Evolutionary conservation across 116 monocot genomes (phyloP).

Genomic region (Dioscorea cayenensis): DNA sequence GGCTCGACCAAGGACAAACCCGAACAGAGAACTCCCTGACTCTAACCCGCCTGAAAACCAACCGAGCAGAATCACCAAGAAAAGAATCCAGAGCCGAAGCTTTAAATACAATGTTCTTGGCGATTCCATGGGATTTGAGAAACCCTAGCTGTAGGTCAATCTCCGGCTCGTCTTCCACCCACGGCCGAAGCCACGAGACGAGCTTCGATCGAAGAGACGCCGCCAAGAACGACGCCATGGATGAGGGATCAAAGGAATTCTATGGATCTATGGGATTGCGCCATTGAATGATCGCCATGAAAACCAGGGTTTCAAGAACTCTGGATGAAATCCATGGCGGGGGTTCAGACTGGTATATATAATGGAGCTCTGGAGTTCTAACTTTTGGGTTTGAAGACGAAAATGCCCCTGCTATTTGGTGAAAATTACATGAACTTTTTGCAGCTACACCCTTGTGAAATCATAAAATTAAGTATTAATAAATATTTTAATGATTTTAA

Average conservation of each 20-base stretch:
- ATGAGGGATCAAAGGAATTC: background rate
- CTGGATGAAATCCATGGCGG: too few species aligned
- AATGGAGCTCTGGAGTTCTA: too few species aligned
- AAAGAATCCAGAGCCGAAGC: constrained; percentile 32
- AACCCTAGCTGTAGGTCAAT: constrained; percentile 50
- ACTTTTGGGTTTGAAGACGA: too few species aligned
- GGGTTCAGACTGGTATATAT: too few species aligned
- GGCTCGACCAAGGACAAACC: constrained; percentile 52
- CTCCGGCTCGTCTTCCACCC: constrained; percentile 54
- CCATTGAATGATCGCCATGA: too few species aligned
- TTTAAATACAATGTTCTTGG: constrained; percentile 39
- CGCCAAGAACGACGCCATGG: constrained; percentile 22
- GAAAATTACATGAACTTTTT: too few species aligned
- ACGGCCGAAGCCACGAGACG: constrained; percentile 48
- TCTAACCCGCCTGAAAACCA: constrained; percentile 28
- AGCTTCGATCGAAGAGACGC: constrained; percentile 33
- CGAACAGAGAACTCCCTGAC: constrained; percentile 35
- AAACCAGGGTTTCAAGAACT: too few species aligned
- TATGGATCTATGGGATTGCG: too few species aligned
- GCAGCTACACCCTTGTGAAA: too few species aligned
- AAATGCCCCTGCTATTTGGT: too few species aligned
- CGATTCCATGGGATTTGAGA: constrained; percentile 17
- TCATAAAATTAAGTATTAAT: too few species aligned
- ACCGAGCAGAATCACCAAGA: constrained; percentile 19
- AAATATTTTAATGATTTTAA: too few species aligned